phyloP scores from a whole-genome alignment of 176 grass and related monocot species.

The Phoenix roebelenii region DNA sequence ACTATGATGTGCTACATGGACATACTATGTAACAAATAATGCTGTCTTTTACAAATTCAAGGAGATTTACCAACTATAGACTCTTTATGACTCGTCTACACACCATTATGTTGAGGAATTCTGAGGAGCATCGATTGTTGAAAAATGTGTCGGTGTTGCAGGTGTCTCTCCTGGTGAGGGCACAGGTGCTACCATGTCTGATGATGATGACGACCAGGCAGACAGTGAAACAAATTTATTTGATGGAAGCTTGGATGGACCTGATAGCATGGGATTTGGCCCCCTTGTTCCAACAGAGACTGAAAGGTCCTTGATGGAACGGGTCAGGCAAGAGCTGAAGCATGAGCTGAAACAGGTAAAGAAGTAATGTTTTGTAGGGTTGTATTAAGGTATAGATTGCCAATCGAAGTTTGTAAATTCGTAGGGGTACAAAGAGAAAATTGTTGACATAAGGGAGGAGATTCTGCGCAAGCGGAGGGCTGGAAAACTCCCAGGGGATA shows the following conservation, averaged over 20 bases:
- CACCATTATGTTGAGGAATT: too few species aligned
- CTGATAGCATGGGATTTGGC: constrained; percentile 14
- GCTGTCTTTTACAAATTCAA: too few species aligned
- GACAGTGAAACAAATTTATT: constrained; percentile 9
- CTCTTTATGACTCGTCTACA: too few species aligned
- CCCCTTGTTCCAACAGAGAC: constrained; percentile 12
- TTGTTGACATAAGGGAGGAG: constrained; percentile 24
- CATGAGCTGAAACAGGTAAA: constrained; percentile 23
- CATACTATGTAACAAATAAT: too few species aligned
- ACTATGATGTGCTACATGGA: too few species aligned
- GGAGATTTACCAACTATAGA: too few species aligned
- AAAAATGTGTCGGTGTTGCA: neutral
- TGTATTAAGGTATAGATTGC: neutral
- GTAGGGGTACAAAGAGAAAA: constrained; percentile 24
- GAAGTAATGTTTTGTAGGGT: neutral
- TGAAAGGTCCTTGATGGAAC: constrained; percentile 21
- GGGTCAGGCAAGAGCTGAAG: constrained; percentile 22
- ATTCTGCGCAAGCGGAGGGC: constrained; percentile 23
- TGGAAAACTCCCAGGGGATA: constrained; percentile 19
- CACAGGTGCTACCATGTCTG: constrained; percentile 23
- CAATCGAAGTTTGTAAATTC: neutral
- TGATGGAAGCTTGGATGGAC: constrained; percentile 5
- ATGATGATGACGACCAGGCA: constrained; percentile 19
- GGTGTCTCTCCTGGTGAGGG: constrained; percentile 22
- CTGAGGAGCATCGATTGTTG: too few species aligned